phyloP scores from a whole-genome alignment of 352 stramenopile genomes.

The Globisporangium mamillatum region DNA sequence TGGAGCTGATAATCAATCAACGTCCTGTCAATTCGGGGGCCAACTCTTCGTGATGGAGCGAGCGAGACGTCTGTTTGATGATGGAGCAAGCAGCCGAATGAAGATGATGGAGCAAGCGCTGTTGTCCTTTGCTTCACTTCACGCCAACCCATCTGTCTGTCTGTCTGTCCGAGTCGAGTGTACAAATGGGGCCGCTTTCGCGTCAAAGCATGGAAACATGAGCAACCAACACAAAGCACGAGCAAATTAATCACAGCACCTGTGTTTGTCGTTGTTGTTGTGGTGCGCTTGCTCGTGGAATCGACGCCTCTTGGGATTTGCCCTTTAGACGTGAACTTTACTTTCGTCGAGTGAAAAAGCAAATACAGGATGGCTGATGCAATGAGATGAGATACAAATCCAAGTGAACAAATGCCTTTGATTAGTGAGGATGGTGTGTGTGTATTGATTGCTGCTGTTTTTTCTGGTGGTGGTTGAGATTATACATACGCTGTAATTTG shows the following conservation, averaged over 20 bases:
- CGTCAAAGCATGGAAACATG: not conserved
- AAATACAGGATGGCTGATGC: not conserved
- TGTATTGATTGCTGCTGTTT: not conserved
- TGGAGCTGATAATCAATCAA: not conserved
- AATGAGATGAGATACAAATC: not conserved
- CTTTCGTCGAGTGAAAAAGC: not conserved
- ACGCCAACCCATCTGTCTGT: not conserved
- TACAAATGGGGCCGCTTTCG: not conserved
- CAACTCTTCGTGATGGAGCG: not conserved
- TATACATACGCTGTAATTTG: conserved; percentile 7
- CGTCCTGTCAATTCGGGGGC: not conserved
- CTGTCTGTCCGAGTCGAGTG: not conserved
- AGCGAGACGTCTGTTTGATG: not conserved
- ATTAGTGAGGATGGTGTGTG: not conserved
- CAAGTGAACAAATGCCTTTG: not conserved
- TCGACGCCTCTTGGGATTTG: not conserved
- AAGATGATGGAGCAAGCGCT: not conserved
- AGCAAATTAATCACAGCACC: not conserved
- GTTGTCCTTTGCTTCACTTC: not conserved
- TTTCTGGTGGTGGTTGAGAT: not conserved
- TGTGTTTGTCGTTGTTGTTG: not conserved
- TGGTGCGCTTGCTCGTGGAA: not conserved
- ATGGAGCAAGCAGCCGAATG: not conserved
- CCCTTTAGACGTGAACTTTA: not conserved
- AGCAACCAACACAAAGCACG: not conserved